Percentiles rank a stretch among this genome's conserved stretches.
phyloP scores from a whole-genome alignment of 345 rosid species.

The Adansonia digitata region DNA sequence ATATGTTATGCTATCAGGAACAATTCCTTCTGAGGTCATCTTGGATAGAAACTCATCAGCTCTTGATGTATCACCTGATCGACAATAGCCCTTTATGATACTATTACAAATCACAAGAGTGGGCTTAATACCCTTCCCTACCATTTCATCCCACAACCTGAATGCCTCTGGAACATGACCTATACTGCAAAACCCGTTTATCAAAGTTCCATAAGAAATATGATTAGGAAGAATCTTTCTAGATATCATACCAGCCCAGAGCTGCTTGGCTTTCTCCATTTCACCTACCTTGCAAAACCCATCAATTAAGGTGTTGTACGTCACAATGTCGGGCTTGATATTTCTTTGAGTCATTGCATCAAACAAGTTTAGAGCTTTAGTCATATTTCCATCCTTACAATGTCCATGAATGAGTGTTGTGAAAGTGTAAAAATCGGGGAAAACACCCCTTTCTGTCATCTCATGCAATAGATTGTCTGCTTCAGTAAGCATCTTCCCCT shows the following conservation, averaged over 20 bases:
- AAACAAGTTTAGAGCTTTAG: constrained; percentile 47
- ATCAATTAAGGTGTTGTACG: constrained; percentile 70
- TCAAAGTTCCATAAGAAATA: constrained; percentile 60
- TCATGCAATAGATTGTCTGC: constrained; percentile 61
- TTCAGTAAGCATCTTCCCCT: constrained; percentile 54
- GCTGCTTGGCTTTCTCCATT: constrained; percentile 47
- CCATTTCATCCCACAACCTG: constrained; percentile 78
- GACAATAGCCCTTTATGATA: constrained; percentile 67
- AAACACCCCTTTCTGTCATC: constrained; percentile 55
- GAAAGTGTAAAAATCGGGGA: constrained; percentile 69
- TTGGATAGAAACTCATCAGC: constrained; percentile 56
- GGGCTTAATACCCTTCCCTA: constrained; percentile 48
- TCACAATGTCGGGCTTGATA: constrained; percentile 66
- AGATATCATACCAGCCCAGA: constrained; percentile 61
- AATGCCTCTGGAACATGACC: constrained; percentile 53
- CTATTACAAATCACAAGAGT: constrained; percentile 60
- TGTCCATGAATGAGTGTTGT: constrained; percentile 72
- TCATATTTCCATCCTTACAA: constrained; percentile 71
- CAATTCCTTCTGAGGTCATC: constrained; percentile 54
- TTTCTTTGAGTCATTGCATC: constrained; percentile 51
- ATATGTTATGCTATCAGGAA: constrained; percentile 56
- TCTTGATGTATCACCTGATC: constrained; percentile 53
- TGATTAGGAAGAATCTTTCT: constrained; percentile 45
- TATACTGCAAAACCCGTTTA: constrained; percentile 58
- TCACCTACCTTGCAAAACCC: constrained; percentile 76